Percentiles rank a stretch among this genome's conserved stretches.
Conservation (phyloP, 176 grass and related monocot genomes). For the Phyllostachys edulis region DNA sequence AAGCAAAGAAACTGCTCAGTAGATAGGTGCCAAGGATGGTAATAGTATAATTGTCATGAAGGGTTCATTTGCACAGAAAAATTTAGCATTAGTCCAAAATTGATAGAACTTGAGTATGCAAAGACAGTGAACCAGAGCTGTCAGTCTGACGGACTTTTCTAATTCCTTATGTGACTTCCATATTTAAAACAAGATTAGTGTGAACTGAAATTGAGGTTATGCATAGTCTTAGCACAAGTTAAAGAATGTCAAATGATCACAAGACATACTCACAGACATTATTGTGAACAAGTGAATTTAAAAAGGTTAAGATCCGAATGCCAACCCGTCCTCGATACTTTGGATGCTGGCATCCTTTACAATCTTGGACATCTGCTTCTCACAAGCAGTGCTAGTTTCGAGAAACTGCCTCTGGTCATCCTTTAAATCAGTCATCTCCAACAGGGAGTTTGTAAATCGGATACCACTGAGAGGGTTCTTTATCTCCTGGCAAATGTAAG, state of each 20-base stretch:
- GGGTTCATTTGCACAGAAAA: not conserved
- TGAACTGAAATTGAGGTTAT: not conserved
- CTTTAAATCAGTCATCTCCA: constrained; percentile 83
- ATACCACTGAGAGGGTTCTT: constrained; percentile 96
- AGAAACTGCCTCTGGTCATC: constrained; percentile 96
- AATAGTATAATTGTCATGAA: constrained; percentile 8
- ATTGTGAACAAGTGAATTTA: not conserved
- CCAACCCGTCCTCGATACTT: constrained; percentile 87
- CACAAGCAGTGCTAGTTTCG: constrained; percentile 89
- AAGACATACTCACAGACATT: not conserved
- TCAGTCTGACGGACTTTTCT: constrained; percentile 4
- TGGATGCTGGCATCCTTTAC: constrained; percentile 73
- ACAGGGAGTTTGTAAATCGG: constrained; percentile 77
- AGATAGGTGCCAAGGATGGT: not conserved
- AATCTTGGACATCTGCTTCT: constrained; percentile 86
- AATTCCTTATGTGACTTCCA: constrained; percentile 4
- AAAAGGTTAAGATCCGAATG: constrained; percentile 25
- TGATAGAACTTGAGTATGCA: constrained; percentile 21
- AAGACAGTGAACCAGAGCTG: not conserved
- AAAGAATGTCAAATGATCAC: not conserved
- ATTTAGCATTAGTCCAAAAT: not conserved
- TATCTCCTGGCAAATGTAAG: constrained; percentile 96
- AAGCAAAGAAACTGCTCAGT: not conserved
- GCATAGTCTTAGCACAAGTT: not conserved
- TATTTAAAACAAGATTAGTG: constrained; percentile 18